These are phyloP conservation scores for Alternaria metachromatica DNA, from an alignment of 2,329 filamentous ascomycete species.

Conservation along the genomic window DNA sequence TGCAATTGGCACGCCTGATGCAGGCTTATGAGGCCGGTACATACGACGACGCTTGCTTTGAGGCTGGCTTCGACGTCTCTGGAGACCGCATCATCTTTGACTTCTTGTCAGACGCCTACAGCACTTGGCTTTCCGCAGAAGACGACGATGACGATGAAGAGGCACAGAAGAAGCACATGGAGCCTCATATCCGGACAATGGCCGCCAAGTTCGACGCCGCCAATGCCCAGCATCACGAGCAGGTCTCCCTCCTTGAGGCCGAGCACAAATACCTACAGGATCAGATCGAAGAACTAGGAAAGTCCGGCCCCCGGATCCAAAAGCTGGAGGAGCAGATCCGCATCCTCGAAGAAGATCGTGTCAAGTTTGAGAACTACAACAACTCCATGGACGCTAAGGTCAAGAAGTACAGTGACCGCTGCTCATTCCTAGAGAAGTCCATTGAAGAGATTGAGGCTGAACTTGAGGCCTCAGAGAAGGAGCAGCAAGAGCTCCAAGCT, in stretches of 20 bases:
- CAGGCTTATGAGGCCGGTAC: conserved; percentile 78
- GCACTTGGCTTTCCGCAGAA: conserved; percentile 89
- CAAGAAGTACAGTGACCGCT: conserved; percentile 84
- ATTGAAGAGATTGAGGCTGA: conserved; percentile 85
- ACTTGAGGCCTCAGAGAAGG: conserved; percentile 80
- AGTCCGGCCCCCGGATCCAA: conserved; percentile 81
- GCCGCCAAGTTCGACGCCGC: conserved; percentile 82
- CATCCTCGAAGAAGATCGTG: conserved; percentile 91
- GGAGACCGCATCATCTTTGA: conserved; percentile 94
- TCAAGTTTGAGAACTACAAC: conserved; percentile 97
- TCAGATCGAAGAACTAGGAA: conserved; percentile 89
- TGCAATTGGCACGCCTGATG: conserved; percentile 95
- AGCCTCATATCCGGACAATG: conserved; percentile 88
- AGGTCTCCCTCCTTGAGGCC: conserved; percentile 83
- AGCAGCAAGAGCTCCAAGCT: conserved; percentile 79
- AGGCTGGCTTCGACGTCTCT: conserved; percentile 84
- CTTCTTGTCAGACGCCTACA: conserved; percentile 88
- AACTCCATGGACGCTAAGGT: conserved; percentile 81
- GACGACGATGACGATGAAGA: conserved; percentile 79
- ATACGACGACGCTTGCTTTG: conserved; percentile 89
- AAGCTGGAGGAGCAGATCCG: conserved; percentile 88
- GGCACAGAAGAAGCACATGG: conserved; percentile 69
- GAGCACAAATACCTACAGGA: conserved; percentile 81
- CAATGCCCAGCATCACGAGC: conserved; percentile 83
- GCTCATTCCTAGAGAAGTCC: conserved; percentile 83